phyloP scores from a whole-genome alignment of 2,329 filamentous ascomycete species.

The Alternaria metachromatica region DNA sequence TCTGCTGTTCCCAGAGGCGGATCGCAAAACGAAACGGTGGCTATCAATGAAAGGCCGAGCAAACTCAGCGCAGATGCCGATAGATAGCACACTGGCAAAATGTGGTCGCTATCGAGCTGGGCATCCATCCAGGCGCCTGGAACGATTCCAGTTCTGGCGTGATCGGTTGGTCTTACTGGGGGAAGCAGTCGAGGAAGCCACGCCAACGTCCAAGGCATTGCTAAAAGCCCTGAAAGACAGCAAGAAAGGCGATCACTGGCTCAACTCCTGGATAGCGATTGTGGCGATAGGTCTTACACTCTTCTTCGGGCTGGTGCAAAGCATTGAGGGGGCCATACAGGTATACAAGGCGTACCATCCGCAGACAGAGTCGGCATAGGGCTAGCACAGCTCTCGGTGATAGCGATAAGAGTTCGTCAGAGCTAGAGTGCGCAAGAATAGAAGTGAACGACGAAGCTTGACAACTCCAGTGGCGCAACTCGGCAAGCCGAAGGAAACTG shows the following conservation, averaged over 20 bases:
- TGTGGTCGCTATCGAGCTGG: too few species aligned
- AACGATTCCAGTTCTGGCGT: too few species aligned
- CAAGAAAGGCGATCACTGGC: not conserved
- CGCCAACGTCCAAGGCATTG: not conserved
- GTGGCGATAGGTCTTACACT: not conserved
- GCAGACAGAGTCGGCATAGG: not conserved
- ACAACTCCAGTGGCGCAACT: not conserved
- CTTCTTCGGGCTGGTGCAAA: conserved; percentile 52
- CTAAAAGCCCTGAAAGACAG: not conserved
- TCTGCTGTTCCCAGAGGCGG: not conserved
- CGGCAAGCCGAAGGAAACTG: not conserved
- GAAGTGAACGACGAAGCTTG: not conserved
- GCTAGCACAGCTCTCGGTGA: too few species aligned
- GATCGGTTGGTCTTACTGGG: too few species aligned
- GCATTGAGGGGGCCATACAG: conserved; percentile 53
- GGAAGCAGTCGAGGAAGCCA: too few species aligned
- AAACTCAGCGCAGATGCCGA: not conserved
- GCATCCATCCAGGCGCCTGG: too few species aligned
- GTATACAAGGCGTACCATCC: conserved; percentile 34
- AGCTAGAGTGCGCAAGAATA: too few species aligned
- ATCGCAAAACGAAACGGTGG: not conserved
- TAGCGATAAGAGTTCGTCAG: not conserved
- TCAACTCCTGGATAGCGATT: not conserved
- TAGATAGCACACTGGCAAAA: too few species aligned
- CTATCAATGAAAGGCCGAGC: not conserved